These are phyloP conservation scores for Cudoniella acicularis DNA, from an alignment of 495 filamentous ascomycete genomes.

Conservation along the genomic window DNA sequence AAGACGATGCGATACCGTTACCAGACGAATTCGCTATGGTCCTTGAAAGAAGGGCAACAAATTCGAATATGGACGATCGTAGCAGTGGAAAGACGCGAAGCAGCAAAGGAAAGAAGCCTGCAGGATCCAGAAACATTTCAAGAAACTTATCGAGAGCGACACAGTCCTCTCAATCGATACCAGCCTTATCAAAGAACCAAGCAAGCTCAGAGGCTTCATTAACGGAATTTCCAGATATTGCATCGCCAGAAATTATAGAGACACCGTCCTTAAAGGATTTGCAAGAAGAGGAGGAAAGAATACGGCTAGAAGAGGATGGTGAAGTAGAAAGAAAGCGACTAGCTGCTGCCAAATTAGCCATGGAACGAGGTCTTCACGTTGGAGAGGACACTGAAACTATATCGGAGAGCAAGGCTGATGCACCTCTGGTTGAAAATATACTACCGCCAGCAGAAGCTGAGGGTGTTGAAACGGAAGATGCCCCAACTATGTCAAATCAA, in stretches of 20 bases:
- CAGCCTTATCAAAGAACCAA: constrained; percentile 31
- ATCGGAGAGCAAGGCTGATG: constrained; percentile 11
- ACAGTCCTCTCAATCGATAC: constrained; percentile 43
- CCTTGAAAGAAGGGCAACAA: constrained; percentile 63
- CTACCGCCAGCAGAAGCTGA: neutral
- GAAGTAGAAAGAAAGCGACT: constrained; percentile 65
- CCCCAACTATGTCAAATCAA: neutral
- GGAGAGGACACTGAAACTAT: constrained; percentile 1
- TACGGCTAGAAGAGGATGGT: constrained; percentile 64
- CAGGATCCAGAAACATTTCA: constrained; percentile 51
- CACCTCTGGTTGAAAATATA: constrained; percentile 22
- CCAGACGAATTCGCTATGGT: constrained; percentile 90
- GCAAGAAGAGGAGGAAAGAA: constrained; percentile 69
- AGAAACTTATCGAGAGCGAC: constrained; percentile 50
- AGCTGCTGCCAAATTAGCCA: constrained; percentile 69
- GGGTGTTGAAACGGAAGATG: neutral
- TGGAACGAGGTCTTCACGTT: constrained; percentile 58
- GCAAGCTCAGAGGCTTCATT: constrained; percentile 31
- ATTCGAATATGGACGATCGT: constrained; percentile 60
- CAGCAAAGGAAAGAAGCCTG: constrained; percentile 54
- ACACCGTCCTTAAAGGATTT: constrained; percentile 66
- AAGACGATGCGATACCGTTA: constrained; percentile 88
- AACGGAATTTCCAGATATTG: constrained; percentile 10
- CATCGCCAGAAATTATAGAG: constrained; percentile 30
- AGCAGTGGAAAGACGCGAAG: constrained; percentile 63